Base-by-base conservation (phyloP, 129 eudicot genomes). In the Flaveria robusta region DNA sequence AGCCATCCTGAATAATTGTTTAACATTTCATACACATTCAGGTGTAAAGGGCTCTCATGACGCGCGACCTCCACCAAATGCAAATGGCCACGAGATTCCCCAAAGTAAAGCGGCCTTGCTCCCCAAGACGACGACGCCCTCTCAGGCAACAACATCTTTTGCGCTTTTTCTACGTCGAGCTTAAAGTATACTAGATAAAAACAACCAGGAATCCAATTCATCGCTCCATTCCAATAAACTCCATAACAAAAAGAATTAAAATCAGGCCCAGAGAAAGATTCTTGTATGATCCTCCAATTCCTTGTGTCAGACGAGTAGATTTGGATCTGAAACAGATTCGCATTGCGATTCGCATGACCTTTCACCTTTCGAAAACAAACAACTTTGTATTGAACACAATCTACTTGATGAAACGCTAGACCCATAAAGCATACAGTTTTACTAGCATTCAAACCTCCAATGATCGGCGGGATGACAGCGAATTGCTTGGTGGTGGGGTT, bases 21-120 rank as follows among this genome's bases (percentile, higher is more conserved):
- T 47, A 39, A 67, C 81, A 83, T 79, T 76, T 78, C 83, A n/a
- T 68, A 83, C 63, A 83, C 86, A 14, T 59, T 49, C 51, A 83
- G 2, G 15, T 60, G 78, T 39, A 47, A 9, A 49, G 15, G 15
- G 34, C 11, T 73, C 24, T 19, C 66, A 71, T 22, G 9, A 0
- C n/a, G 1, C 1, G 14, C 11, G 18, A 16, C 9, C 58, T 81
- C 75, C 29, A 83, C 69, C 27, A 83, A 12, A 77, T 86, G 87
- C 64, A 86, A 51, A 72, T 83, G 85, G 50, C 84, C 87, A 45
- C 60, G 6, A 41, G 81, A 80, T 68, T 86, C 87, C 69, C 90
- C 83, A 9, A 83, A 71, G 76, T 74, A 79, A 69, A 22, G 41
- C 5, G 60, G 79, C 72, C 64, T 47, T 2, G 46, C 46, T 42